Conservation (phyloP, 2,329 filamentous ascomycete species). For the Aureobasidium pullulans region DNA sequence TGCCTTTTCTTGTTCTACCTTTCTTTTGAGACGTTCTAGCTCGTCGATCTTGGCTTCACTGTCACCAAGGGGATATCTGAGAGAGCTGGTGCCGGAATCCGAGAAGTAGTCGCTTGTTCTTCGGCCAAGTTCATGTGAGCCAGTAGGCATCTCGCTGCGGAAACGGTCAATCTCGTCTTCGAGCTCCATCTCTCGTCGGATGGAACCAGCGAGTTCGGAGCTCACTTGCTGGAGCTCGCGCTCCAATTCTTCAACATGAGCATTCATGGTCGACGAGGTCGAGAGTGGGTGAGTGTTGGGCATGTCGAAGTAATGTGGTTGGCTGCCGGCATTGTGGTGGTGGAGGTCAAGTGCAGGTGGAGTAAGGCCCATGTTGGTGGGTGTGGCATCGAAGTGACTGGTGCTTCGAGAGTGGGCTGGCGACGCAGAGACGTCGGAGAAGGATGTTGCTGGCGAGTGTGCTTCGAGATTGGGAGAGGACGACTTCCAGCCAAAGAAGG, state of each 20-base stretch:
- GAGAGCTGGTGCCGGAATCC: slow-evolving; percentile 83
- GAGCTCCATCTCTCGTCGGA: slow-evolving; percentile 89
- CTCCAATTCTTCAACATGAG: slow-evolving; percentile 80
- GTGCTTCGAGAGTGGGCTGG: slow-evolving; percentile 45
- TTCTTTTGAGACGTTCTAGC: slow-evolving; percentile 72
- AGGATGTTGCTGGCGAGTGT: slow-evolving; percentile 55
- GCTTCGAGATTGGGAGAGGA: slow-evolving; percentile 44
- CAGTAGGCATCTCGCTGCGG: slow-evolving; percentile 63
- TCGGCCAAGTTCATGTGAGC: slow-evolving; percentile 48
- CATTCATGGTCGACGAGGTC: slow-evolving; percentile 35
- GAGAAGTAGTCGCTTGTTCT: slow-evolving; percentile 97
- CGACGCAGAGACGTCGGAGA: slow-evolving; percentile 54
- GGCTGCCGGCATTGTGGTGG: slow-evolving; percentile 40
- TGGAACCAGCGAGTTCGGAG: slow-evolving; percentile 83
- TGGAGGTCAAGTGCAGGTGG: slow-evolving; percentile 45
- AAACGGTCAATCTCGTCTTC: slow-evolving; percentile 88
- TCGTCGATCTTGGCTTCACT: slow-evolving; percentile 55
- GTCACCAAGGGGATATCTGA: slow-evolving; percentile 63
- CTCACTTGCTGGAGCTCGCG: slow-evolving; percentile 91
- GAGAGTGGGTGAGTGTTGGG: slow-evolving; percentile 38
- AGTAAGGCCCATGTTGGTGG: slow-evolving; percentile 26
- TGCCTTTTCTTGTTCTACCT: slow-evolving; percentile 85
- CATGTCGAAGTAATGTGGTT: slow-evolving; percentile 38
- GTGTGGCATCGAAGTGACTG: slow-evolving; percentile 26
- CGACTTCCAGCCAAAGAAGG: slow-evolving; percentile 59